phyloP scores from a whole-genome alignment of 1,139 yeast genomes.

The Sugiyamaella castrensis region DNA sequence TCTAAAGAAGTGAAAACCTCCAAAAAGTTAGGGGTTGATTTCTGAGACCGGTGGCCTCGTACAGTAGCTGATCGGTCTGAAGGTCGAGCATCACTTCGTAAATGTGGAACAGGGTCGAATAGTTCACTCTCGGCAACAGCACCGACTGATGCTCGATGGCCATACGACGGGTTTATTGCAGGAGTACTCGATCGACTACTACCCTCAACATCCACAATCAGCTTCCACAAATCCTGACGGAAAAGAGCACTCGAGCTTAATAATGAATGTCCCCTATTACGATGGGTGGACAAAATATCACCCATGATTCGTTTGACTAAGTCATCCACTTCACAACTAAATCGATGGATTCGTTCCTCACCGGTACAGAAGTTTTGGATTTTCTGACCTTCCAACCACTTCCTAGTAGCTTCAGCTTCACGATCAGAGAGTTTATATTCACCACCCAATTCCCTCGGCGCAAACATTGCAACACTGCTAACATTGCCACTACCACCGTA shows the following conservation, averaged over 20 bases:
- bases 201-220: slow-evolving; percentile 31
- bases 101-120: slow-evolving; percentile 4
- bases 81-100: slow-evolving; percentile 3
- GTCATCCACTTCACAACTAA: slow-evolving; percentile 38
- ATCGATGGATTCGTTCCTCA: slow-evolving; percentile 39
- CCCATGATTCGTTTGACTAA: slow-evolving; percentile 36
- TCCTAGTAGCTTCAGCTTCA: slow-evolving; percentile 36
- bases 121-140: slow-evolving; percentile 18
- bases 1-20: slow-evolving; percentile 30
- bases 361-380: slow-evolving; percentile 38
- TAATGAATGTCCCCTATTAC: slow-evolving; percentile 31
- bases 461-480: slow-evolving; percentile 32
- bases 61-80: slow-evolving; percentile 18
- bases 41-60: slow-evolving; percentile 27
- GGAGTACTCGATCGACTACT: slow-evolving; percentile 23
- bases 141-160: slow-evolving; percentile 19
- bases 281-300: slow-evolving; percentile 27
- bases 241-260: slow-evolving; percentile 29
- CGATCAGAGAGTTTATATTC: slow-evolving; percentile 37
- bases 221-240: slow-evolving; percentile 31
- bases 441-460: slow-evolving; percentile 33
- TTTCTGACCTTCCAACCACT: slow-evolving; percentile 35
- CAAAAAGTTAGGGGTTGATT: slow-evolving; percentile 31
- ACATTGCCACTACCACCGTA: not conserved
- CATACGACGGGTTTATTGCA: slow-evolving; percentile 13